A percentile compares a stretch with the other conserved stretches of the same genome.
Conservation (phyloP, 2,329 filamentous ascomycete species). For the Aspergillus versicolor region DNA sequence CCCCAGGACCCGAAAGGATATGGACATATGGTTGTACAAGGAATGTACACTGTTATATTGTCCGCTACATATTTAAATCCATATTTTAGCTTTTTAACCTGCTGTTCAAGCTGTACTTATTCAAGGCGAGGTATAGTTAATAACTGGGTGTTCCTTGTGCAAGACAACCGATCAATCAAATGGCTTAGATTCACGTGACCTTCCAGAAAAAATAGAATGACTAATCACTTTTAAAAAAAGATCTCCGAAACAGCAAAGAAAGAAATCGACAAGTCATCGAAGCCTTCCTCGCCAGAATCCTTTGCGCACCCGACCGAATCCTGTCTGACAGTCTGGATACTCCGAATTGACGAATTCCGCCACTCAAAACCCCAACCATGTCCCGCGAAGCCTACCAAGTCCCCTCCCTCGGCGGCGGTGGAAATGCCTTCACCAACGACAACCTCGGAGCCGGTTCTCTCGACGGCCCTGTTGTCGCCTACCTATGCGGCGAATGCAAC, state of each 20-base stretch:
- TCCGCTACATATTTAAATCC: no score
- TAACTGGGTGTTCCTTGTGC: no score
- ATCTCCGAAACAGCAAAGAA: neutral
- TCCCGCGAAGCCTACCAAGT: conserved; percentile 78
- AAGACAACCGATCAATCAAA: neutral
- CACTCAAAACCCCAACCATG: conserved; percentile 37
- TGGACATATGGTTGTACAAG: no score
- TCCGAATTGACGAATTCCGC: neutral
- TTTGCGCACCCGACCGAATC: neutral
- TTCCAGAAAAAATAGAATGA: neutral
- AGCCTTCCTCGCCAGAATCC: neutral
- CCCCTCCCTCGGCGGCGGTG: conserved; percentile 52
- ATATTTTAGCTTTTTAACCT: no score
- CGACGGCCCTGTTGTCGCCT: conserved; percentile 62
- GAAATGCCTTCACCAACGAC: conserved; percentile 42
- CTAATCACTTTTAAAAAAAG: neutral
- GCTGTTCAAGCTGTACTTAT: no score
- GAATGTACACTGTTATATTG: no score
- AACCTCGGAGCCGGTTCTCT: conserved; percentile 43
- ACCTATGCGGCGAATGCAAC: conserved; percentile 83
- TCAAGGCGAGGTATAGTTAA: no score
- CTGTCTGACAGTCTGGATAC: neutral
- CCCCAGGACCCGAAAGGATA: no score
- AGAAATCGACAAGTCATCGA: neutral
- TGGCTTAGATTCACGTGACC: neutral